phyloP scores from a whole-genome alignment of 2,329 filamentous ascomycete genomes.

The Fusarium redolens region DNA sequence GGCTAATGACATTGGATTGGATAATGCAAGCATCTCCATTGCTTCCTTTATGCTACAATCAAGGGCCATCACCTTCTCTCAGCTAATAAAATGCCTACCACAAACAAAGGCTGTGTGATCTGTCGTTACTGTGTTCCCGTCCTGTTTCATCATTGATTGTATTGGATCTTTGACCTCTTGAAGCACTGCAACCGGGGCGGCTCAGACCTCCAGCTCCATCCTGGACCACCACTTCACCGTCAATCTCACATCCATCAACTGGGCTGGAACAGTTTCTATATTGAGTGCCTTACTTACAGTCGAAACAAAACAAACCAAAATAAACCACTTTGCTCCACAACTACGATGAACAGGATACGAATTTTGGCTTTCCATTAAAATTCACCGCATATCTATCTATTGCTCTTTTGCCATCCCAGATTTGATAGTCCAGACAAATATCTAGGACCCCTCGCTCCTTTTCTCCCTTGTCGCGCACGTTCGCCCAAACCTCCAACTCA shows the following conservation, averaged over 20 bases:
- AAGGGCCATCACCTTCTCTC: neutral
- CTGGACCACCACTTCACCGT: constrained; percentile 33
- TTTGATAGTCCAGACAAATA: neutral
- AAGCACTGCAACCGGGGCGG: constrained; percentile 19
- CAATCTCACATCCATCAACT: constrained; percentile 31
- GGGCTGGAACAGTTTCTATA: constrained; percentile 17
- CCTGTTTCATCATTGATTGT: constrained; percentile 19
- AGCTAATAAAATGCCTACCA: constrained; percentile 11
- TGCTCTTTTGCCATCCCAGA: constrained; percentile 12
- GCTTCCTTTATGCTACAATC: neutral
- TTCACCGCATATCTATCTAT: constrained; percentile 29
- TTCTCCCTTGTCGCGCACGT: constrained; percentile 30
- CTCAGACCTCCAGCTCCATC: constrained; percentile 21
- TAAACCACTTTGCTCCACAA: constrained; percentile 21
- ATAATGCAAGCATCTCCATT: neutral
- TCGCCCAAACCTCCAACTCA: constrained; percentile 16
- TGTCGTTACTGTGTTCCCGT: constrained; percentile 12
- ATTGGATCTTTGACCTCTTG: constrained; percentile 19
- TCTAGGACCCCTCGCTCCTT: constrained; percentile 22
- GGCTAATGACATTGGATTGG: neutral
- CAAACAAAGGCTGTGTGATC: constrained; percentile 1
- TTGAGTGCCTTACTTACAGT: neutral
- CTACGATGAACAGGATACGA: constrained; percentile 2
- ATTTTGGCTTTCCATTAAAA: constrained; percentile 28
- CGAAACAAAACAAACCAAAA: constrained; percentile 1